Percentiles rank a stretch among this genome's conserved stretches.
phyloP scores from a whole-genome alignment of 2,329 filamentous ascomycete genomes.

The Calonectria multiphialidica region DNA sequence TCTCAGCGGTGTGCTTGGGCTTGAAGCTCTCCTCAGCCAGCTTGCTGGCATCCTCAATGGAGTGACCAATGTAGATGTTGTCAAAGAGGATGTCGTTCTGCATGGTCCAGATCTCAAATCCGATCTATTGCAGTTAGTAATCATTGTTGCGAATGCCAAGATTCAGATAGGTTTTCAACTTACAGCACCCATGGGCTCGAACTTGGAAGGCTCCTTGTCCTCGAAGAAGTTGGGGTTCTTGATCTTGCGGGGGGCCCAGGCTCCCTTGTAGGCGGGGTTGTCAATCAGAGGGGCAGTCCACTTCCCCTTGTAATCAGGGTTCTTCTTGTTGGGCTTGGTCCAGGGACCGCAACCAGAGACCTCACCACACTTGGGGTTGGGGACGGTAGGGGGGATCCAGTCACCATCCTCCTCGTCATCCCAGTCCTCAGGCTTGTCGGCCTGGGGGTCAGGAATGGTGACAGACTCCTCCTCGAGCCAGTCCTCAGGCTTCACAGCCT shows the following conservation, averaged over 20 bases:
- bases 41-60: slow-evolving; percentile 89
- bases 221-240: slow-evolving; percentile 96
- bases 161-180: slow-evolving; percentile 56
- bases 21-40: slow-evolving; percentile 91
- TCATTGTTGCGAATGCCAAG: not conserved
- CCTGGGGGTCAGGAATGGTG: slow-evolving; percentile 90
- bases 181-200: slow-evolving; percentile 97
- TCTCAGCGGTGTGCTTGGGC: slow-evolving; percentile 87
- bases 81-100: slow-evolving; percentile 98
- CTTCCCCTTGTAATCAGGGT: slow-evolving; percentile 99
- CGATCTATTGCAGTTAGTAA: slow-evolving; percentile 71
- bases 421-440: slow-evolving; percentile 98
- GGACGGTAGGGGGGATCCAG: slow-evolving; percentile 89
- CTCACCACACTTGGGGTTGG: slow-evolving; percentile 96
- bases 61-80: slow-evolving; percentile 99
- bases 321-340: slow-evolving; percentile 91
- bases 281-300: slow-evolving; percentile 94
- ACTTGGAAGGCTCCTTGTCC: slow-evolving; percentile 96
- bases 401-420: slow-evolving; percentile 99
- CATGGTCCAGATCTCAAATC: slow-evolving; percentile 99
- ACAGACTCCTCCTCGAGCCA: slow-evolving; percentile 93
- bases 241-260: slow-evolving; percentile 96
- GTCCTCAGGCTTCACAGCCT: slow-evolving; percentile 91
- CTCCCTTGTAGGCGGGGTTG: slow-evolving; percentile 98
- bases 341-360: slow-evolving; percentile 94